phyloP scores from a whole-genome alignment of 1,284 basidiomycete species.

The Rhizopogon parksii region DNA sequence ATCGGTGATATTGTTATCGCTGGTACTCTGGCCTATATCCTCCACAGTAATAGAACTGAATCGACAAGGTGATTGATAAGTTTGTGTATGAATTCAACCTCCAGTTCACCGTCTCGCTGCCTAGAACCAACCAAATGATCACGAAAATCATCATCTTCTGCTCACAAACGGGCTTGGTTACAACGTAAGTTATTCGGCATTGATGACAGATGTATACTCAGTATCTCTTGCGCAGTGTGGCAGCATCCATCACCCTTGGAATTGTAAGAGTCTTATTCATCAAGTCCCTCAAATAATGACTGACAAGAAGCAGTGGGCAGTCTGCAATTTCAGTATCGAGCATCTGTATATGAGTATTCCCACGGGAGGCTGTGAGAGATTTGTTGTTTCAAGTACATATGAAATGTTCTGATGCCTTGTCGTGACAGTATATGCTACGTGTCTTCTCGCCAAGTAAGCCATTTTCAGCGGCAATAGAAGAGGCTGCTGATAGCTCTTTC shows the following conservation, averaged over 20 bases:
- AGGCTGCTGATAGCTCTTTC: neutral
- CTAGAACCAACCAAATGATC: neutral
- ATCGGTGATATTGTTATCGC: neutral
- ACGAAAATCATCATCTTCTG: neutral
- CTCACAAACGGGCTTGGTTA: neutral
- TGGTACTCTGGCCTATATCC: neutral
- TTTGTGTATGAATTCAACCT: neutral
- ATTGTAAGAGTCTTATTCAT: neutral
- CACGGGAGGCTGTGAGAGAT: neutral
- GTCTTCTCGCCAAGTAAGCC: constrained; percentile 1
- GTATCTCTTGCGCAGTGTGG: neutral
- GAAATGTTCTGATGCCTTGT: neutral
- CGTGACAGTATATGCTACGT: neutral
- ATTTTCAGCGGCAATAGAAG: neutral
- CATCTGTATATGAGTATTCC: neutral
- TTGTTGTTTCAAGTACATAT: neutral
- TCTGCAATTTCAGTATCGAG: neutral
- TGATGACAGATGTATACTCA: neutral
- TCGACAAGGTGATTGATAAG: neutral
- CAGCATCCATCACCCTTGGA: neutral
- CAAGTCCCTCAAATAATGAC: neutral
- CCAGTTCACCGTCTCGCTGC: neutral
- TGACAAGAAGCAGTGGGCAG: neutral
- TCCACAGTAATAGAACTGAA: neutral
- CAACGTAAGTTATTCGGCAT: neutral